Percentiles rank a stretch among this genome's conserved stretches.
Conservation (phyloP, 495 filamentous ascomycete genomes). For the Usnea hakonensis region DNA sequence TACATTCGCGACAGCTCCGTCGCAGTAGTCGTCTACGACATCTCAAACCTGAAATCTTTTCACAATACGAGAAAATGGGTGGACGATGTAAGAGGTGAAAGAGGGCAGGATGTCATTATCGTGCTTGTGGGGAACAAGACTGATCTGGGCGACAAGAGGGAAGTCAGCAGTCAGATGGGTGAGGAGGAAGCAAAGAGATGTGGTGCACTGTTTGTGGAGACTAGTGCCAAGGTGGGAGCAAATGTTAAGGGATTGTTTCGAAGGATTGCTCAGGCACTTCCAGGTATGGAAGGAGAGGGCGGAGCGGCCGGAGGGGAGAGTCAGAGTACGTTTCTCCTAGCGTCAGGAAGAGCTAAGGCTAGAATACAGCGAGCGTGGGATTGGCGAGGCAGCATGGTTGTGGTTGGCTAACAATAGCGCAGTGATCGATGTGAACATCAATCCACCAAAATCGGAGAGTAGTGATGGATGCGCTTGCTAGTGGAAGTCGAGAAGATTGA, state of each 20-base stretch:
- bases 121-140: slow-evolving; percentile 99
- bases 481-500: neutral
- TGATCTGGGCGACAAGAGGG: slow-evolving; percentile 92
- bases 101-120: slow-evolving; percentile 97
- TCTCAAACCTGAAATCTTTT: slow-evolving; percentile 94
- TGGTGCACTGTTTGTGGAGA: slow-evolving; percentile 96
- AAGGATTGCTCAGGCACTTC: slow-evolving; percentile 93
- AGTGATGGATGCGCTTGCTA: slow-evolving; percentile 83
- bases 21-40: slow-evolving; percentile 97
- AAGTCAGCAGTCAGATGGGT: slow-evolving; percentile 84
- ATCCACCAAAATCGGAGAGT: slow-evolving; percentile 55
- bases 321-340: slow-evolving; percentile 44
- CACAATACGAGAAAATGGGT: slow-evolving; percentile 99
- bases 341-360: neutral
- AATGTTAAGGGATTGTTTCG: slow-evolving; percentile 97
- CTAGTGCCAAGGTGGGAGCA: slow-evolving; percentile 93
- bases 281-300: slow-evolving; percentile 89
- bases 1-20: slow-evolving; percentile 97
- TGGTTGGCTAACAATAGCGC: slow-evolving; percentile 10
- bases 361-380: neutral
- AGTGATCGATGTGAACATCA: slow-evolving; percentile 97
- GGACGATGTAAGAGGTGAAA: slow-evolving; percentile 92
- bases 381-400: neutral
- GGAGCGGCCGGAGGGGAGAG: slow-evolving; percentile 49
- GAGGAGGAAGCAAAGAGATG: slow-evolving; percentile 98